Evolutionary conservation across 805 yeast species (phyloP).

Genomic region (Saccharomyces jurei): DNA sequence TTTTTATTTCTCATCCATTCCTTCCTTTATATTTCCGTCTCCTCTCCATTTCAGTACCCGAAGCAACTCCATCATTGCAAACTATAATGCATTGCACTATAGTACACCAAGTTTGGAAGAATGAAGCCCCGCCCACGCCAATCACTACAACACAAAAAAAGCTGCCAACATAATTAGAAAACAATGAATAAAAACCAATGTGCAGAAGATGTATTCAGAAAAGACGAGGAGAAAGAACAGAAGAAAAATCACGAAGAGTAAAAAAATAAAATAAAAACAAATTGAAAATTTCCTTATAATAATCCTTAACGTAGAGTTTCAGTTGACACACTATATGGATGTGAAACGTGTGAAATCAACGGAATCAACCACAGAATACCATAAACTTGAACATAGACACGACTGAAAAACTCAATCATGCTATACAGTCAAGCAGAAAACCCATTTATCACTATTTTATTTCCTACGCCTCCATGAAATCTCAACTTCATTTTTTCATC

Average conservation of each 20-base stretch:
- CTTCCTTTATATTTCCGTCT: neutral
- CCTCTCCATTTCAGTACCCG: neutral
- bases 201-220: neutral
- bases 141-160: neutral
- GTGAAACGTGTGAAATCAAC: conserved; percentile 20
- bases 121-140: neutral
- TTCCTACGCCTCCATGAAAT: neutral
- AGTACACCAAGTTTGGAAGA: neutral
- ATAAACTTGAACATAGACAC: conserved; percentile 11
- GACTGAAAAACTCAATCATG: conserved; percentile 20
- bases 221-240: neutral
- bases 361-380: conserved; percentile 14
- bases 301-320: conserved; percentile 15
- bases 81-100: neutral
- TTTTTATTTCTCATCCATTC: neutral
- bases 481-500: neutral
- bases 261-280: neutral
- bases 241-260: neutral
- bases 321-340: conserved; percentile 24
- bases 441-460: neutral
- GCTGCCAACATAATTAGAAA: neutral
- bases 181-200: neutral
- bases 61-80: neutral
- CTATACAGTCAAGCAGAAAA: neutral
- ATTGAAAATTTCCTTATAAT: conserved; percentile 6